Percentiles rank a stretch among this genome's conserved stretches.
Conservation (phyloP, 768 basidiomycete genomes). For the Boletus rufocinnamomeus region DNA sequence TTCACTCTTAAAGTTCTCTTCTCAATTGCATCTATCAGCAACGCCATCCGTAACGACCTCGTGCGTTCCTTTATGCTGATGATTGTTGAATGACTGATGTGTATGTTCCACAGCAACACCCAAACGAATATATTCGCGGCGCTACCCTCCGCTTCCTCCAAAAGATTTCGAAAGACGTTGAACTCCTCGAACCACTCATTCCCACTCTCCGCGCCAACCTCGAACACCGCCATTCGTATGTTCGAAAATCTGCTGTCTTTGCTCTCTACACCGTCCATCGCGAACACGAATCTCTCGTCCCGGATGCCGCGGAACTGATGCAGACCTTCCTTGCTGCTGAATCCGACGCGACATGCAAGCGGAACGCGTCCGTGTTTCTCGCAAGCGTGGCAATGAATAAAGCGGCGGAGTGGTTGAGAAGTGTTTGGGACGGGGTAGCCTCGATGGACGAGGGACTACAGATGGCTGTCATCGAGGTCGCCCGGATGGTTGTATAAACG, state of each 20-base stretch:
- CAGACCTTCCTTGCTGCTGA: too few relatives aligned
- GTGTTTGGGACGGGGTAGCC: conserved; percentile 80
- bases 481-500: conserved; percentile 81
- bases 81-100: not conserved
- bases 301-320: too few relatives aligned
- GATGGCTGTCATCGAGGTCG: conserved; percentile 94
- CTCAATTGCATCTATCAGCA: conserved; percentile 48
- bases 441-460: conserved; percentile 90
- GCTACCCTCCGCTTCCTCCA: conserved; percentile 96
- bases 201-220: conserved; percentile 92
- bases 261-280: too few relatives aligned
- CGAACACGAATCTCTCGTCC: too few relatives aligned
- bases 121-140: conserved; percentile 98
- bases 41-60: conserved; percentile 96
- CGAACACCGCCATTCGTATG: conserved; percentile 95
- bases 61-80: conserved; percentile 46
- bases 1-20: conserved; percentile 7
- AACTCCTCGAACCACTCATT: conserved; percentile 93
- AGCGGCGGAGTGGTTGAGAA: conserved; percentile 89
- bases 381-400: conserved; percentile 83
- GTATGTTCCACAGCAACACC: conserved; percentile 77
- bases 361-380: conserved; percentile 96
- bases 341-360: conserved; percentile 93
- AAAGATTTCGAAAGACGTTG: conserved; percentile 90
- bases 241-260: too few relatives aligned